Percentiles rank a stretch among this genome's conserved stretches.
These are phyloP conservation scores for Bruguiera parviflora DNA, from an alignment of 345 rosid species.

Conservation along the genomic window DNA sequence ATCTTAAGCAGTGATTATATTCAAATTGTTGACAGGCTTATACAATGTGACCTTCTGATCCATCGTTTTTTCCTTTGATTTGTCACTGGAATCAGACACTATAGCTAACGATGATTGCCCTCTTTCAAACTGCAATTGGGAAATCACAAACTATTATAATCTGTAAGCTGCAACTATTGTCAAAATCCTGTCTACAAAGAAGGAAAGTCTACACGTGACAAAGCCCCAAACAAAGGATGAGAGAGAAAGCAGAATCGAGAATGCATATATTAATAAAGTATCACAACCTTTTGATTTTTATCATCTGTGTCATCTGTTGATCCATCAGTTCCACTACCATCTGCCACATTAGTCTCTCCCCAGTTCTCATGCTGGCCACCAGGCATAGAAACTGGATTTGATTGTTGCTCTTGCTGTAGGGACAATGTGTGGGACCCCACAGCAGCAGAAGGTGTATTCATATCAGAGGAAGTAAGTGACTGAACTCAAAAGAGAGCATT, in stretches of 20 bases:
- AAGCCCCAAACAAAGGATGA: background rate
- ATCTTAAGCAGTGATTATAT: background rate
- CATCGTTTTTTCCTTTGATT: constrained; percentile 71
- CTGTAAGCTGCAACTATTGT: constrained; percentile 6
- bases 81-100: constrained; percentile 83
- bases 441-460: constrained; percentile 27
- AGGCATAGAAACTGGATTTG: constrained; percentile 40
- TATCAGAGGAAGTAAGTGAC: constrained; percentile 39
- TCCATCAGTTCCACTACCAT: constrained; percentile 79
- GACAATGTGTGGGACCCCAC: constrained; percentile 34
- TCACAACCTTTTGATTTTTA: constrained; percentile 65
- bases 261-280: background rate
- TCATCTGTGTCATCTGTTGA: constrained; percentile 91
- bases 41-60: constrained; percentile 73
- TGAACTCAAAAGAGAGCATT: constrained; percentile 15
- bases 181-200: background rate
- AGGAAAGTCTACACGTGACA: too few species aligned
- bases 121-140: constrained; percentile 57
- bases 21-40: background rate
- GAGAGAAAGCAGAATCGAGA: background rate
- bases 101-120: constrained; percentile 41
- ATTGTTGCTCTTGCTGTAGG: constrained; percentile 36
- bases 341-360: constrained; percentile 68
- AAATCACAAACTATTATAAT: constrained; percentile 11
- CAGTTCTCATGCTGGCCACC: constrained; percentile 48